Evolutionary conservation across 75 land plant genomes (phyloP), one percentile per base, ranked within the genome.

Genomic region (Picea sitchensis): DNA sequence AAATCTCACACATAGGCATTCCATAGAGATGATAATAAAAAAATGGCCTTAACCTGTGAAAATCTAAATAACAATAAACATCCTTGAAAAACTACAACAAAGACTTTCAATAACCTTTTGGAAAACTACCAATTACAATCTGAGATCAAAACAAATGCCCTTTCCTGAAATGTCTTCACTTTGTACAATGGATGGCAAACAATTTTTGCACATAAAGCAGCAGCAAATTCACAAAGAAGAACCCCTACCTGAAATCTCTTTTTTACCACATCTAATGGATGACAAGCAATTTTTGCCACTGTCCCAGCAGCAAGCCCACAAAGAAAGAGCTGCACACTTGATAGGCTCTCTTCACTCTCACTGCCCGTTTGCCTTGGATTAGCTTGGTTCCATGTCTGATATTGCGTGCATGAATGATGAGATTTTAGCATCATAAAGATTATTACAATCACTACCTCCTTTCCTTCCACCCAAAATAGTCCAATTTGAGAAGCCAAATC

Each of bases 231-330:
- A n/a, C 18, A 71, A 71, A 71, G 74, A 44, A 71, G 56, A 79
- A 6, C 11, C 14, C 68, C 58, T 77, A 96, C 99, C 99, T 96
- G 97, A 80, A 94, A 94, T 62, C 98, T 87, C 91, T 96, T 96
- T 82, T 96, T 96, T 23, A 96, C 92, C 5, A 96, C 98, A 87
- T 96, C 98, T 69, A 96, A 90, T 12, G 99, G 99, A 88, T 96
- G 99, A 64, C 99, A 96, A 20, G 84, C 90, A 75, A 82, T 81
- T 82, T 96, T 94, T 60, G 98, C 93, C 75, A 83, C 88, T 51
- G 94, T 89, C 44, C 98, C 95, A 69, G 99, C 90, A 58, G 93
- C 93, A 67, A 96, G 80, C 31, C 99, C 98, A 84, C 99, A 94
- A 4, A 87, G 41, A 78, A 96, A 96, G 30, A 87, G 89, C 81